Evolutionary conservation across 2,329 filamentous ascomycete species (phyloP).

Genomic region (Xenosphaeropsis pyriputrescens): DNA sequence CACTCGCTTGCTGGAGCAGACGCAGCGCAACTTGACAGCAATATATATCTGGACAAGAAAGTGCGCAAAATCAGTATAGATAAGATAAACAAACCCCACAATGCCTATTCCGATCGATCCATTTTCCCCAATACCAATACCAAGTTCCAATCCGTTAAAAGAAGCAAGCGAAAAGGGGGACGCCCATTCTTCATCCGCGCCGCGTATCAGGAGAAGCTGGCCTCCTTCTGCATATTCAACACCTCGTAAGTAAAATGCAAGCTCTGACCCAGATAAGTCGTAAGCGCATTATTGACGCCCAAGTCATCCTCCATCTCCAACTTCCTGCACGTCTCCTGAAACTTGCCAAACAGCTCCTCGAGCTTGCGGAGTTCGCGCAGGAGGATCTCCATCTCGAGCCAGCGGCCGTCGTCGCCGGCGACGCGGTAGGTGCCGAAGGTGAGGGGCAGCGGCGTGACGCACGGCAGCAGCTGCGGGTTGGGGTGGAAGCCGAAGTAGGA

Average conservation of each 20-base stretch:
- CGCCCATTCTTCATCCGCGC: neutral
- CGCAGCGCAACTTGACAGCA: no score
- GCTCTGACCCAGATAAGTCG: conserved; percentile 27
- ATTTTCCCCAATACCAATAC: no score
- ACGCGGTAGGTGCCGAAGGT: conserved; percentile 29
- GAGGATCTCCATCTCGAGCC: conserved; percentile 32
- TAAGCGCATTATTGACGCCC: conserved; percentile 29
- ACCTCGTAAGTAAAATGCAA: conserved; percentile 27
- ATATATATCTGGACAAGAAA: no score
- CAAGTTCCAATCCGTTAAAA: no score
- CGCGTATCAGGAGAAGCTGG: neutral
- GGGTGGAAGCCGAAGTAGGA: conserved; percentile 21
- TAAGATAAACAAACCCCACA: no score
- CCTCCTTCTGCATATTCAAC: conserved; percentile 5
- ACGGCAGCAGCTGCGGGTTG: conserved; percentile 1
- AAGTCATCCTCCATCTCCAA: conserved; percentile 6
- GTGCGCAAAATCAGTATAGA: no score
- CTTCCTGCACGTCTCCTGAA: conserved; percentile 23
- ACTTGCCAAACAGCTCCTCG: conserved; percentile 28
- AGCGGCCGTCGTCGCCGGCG: conserved; percentile 27
- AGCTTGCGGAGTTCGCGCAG: conserved; percentile 31
- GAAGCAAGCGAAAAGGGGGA: no score
- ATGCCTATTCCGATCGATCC: no score
- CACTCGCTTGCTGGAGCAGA: conserved; percentile 2
- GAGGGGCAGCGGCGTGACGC: conserved; percentile 17